phyloP scores from a whole-genome alignment of 2,329 filamentous ascomycete species.

The Dactylella cylindrospora region DNA sequence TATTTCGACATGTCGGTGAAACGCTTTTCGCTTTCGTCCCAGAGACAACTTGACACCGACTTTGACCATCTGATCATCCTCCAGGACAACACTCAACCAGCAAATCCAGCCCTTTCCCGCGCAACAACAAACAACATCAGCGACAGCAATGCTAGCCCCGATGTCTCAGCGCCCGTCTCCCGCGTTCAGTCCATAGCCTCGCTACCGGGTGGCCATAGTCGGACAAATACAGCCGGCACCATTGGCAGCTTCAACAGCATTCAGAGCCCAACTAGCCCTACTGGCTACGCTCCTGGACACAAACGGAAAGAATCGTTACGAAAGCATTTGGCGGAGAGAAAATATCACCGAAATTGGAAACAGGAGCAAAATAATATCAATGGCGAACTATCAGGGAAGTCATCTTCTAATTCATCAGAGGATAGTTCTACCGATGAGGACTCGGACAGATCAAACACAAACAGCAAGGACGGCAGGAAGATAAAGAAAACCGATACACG shows the following conservation, averaged over 20 bases:
- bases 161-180: slow-evolving; percentile 29
- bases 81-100: slow-evolving; percentile 35
- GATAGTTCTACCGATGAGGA: slow-evolving; percentile 32
- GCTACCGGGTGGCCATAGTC: slow-evolving; percentile 14
- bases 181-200: slow-evolving; percentile 29
- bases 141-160: slow-evolving; percentile 17
- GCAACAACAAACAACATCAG: slow-evolving; percentile 22
- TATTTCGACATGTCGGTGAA: slow-evolving; percentile 22
- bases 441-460: slow-evolving; percentile 10
- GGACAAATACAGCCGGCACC: slow-evolving; percentile 2
- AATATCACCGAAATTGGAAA: slow-evolving; percentile 46
- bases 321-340: slow-evolving; percentile 48
- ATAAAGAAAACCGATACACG: slow-evolving; percentile 34
- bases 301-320: slow-evolving; percentile 45
- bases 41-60: slow-evolving; percentile 25
- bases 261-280: slow-evolving; percentile 9
- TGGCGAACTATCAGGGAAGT: slow-evolving; percentile 34
- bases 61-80: slow-evolving; percentile 39
- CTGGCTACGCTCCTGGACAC: slow-evolving; percentile 14
- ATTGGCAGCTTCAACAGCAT: slow-evolving; percentile 10
- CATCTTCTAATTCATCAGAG: slow-evolving; percentile 30
- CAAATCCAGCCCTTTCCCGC: slow-evolving; percentile 9
- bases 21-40: slow-evolving; percentile 25
- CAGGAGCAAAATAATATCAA: slow-evolving; percentile 33
- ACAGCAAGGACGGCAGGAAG: slow-evolving; percentile 32